Percentiles rank a stretch among this genome's conserved stretches.
phyloP scores from a whole-genome alignment of 345 rosid species.

The Carallia pectinifolia region DNA sequence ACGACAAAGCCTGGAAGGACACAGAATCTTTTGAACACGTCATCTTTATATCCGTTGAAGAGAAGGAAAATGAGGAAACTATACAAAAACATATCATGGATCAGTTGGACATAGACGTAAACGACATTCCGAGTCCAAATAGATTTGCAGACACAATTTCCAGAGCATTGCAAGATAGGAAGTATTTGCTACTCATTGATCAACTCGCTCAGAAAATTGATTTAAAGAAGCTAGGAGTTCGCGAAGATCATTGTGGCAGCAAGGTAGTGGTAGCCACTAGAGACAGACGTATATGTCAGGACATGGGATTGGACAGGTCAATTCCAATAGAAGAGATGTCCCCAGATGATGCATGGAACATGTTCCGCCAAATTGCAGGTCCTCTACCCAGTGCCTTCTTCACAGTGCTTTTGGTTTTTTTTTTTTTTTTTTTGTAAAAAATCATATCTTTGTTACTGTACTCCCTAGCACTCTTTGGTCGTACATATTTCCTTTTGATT shows the following conservation, averaged over 20 bases:
- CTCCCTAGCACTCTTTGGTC: too few species aligned
- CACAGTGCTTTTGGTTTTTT: too few species aligned
- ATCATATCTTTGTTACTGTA: too few species aligned
- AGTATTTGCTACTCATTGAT: conserved; percentile 17
- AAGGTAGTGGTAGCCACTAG: conserved; percentile 24
- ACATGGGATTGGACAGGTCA: not conserved
- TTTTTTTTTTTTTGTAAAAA: too few species aligned
- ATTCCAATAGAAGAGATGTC: conserved; percentile 8
- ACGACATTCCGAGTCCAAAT: not conserved
- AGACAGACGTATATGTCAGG: not conserved
- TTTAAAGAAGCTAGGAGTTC: conserved; percentile 5
- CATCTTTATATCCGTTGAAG: conserved; percentile 5
- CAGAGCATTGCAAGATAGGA: not conserved
- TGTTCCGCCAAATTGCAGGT: conserved; percentile 13
- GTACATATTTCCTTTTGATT: too few species aligned
- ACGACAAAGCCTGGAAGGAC: not conserved
- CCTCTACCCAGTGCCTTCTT: too few species aligned
- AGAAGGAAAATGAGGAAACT: not conserved
- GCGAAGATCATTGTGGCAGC: conserved; percentile 7
- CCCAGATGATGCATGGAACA: conserved; percentile 1
- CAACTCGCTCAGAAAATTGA: conserved; percentile 11
- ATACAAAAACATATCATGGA: conserved; percentile 1
- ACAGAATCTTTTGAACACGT: not conserved
- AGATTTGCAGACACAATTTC: not conserved
- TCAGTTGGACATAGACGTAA: not conserved